Conservation (phyloP, 2,329 filamentous ascomycete species). For the Arthrobotrys conoides region DNA sequence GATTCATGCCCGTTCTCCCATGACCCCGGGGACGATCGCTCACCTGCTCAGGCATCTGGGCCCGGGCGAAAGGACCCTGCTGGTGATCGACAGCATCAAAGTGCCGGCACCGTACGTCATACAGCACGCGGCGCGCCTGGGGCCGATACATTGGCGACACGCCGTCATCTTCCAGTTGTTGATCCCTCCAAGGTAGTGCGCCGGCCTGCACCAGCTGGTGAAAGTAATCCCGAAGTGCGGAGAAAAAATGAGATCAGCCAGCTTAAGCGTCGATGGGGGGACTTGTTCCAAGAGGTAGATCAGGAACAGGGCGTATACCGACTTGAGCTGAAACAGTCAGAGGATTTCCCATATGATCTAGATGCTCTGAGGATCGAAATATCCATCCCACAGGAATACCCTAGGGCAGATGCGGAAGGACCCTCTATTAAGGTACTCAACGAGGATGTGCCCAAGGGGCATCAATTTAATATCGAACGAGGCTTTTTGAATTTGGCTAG, state of each 20-base stretch:
- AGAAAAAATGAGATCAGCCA: conserved; percentile 60
- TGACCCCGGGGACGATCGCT: conserved; percentile 50
- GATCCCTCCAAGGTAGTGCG: conserved; percentile 56
- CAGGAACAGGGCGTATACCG: conserved; percentile 47
- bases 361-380: conserved; percentile 57
- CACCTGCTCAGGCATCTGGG: conserved; percentile 40
- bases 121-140: conserved; percentile 48
- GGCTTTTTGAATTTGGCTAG: conserved; percentile 59
- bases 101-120: conserved; percentile 44
- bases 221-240: conserved; percentile 58
- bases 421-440: conserved; percentile 61
- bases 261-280: conserved; percentile 60
- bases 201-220: conserved; percentile 48
- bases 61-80: conserved; percentile 27
- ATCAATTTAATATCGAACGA: conserved; percentile 61
- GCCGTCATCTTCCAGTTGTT: conserved; percentile 48
- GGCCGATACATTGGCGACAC: conserved; percentile 45
- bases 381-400: conserved; percentile 47
- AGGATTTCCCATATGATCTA: conserved; percentile 62
- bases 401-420: conserved; percentile 34
- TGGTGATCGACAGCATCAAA: conserved; percentile 39
- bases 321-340: conserved; percentile 54
- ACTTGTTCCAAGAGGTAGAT: conserved; percentile 49
- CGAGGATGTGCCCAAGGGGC: conserved; percentile 61
- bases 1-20: conserved; percentile 46